These are phyloP conservation scores for Plasmodium cynomolgi DNA, from an alignment of 169 alveolate species.

Conservation along the genomic window DNA sequence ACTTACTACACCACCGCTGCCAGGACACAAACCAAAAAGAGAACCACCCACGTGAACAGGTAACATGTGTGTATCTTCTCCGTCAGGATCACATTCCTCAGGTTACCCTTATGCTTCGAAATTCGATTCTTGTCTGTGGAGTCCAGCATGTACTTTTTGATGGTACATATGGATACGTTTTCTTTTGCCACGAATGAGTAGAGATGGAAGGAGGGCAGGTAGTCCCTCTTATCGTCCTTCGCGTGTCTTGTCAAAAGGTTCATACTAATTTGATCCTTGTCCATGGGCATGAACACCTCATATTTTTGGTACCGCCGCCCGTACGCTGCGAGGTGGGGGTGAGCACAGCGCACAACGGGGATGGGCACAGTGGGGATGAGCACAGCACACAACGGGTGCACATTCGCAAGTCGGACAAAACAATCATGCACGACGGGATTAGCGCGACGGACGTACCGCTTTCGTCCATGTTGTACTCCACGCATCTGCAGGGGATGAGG, in stretches of 20 bases:
- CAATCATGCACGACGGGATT: not conserved
- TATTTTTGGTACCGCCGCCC: slow-evolving; percentile 36
- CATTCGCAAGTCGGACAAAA: not conserved
- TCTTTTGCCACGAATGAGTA: slow-evolving; percentile 35
- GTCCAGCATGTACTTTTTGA: slow-evolving; percentile 22
- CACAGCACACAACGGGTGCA: not conserved
- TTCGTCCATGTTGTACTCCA: slow-evolving; percentile 31
- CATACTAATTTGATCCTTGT: slow-evolving; percentile 22
- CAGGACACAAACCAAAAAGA: slow-evolving; percentile 1
- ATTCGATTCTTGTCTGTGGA: not conserved
- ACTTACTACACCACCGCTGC: slow-evolving; percentile 13
- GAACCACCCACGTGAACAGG: slow-evolving; percentile 21
- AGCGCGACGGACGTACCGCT: not conserved
- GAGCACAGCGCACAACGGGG: not conserved
- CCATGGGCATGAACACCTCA: slow-evolving; percentile 64
- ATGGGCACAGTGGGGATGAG: not conserved
- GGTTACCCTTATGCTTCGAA: slow-evolving; percentile 26
- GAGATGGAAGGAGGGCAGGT: slow-evolving; percentile 54
- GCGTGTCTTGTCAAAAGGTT: slow-evolving; percentile 44
- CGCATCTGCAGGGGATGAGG: slow-evolving; percentile 46
- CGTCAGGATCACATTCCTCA: slow-evolving; percentile 36
- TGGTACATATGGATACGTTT: slow-evolving; percentile 36
- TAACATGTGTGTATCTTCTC: slow-evolving; percentile 30
- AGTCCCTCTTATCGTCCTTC: slow-evolving; percentile 61
- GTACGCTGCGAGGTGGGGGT: slow-evolving; percentile 10